Evolutionary conservation across 805 yeast genomes (phyloP).

Genomic region (Metschnikowia arizonensis): DNA sequence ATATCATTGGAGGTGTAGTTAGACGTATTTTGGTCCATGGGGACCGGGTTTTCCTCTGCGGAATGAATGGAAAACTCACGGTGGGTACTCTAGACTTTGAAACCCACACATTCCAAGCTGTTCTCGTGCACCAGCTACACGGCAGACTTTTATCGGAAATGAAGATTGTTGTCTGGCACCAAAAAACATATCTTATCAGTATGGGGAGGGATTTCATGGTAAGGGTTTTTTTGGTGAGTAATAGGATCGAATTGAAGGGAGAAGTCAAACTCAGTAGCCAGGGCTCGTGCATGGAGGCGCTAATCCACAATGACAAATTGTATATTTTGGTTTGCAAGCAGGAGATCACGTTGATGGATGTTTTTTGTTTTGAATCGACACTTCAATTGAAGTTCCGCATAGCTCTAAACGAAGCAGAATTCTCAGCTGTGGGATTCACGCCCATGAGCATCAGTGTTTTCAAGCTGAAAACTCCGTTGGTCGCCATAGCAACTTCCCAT

Average conservation of each 20-base stretch:
- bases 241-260: not conserved
- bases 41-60: slow-evolving; percentile 37
- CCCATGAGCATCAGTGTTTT: slow-evolving; percentile 43
- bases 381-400: slow-evolving; percentile 34
- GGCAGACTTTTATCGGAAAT: slow-evolving; percentile 37
- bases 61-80: slow-evolving; percentile 49
- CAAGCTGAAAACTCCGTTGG: slow-evolving; percentile 20
- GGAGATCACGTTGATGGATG: slow-evolving; percentile 55
- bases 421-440: slow-evolving; percentile 58
- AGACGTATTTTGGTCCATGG: slow-evolving; percentile 31
- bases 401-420: slow-evolving; percentile 71
- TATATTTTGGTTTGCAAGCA: slow-evolving; percentile 52
- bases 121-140: slow-evolving; percentile 29
- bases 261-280: slow-evolving; percentile 41
- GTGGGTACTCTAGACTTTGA: slow-evolving; percentile 14
- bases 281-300: slow-evolving; percentile 49
- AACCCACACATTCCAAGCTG: not conserved
- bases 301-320: slow-evolving; percentile 26
- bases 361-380: slow-evolving; percentile 25
- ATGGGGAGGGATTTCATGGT: slow-evolving; percentile 58
- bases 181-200: slow-evolving; percentile 41
- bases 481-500: slow-evolving; percentile 72
- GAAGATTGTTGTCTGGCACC: slow-evolving; percentile 18
- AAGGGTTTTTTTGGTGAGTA: slow-evolving; percentile 30
- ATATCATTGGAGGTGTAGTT: slow-evolving; percentile 25